Conservation (phyloP, 192 early-diverging fungal genomes). For the Backusella sp. region DNA sequence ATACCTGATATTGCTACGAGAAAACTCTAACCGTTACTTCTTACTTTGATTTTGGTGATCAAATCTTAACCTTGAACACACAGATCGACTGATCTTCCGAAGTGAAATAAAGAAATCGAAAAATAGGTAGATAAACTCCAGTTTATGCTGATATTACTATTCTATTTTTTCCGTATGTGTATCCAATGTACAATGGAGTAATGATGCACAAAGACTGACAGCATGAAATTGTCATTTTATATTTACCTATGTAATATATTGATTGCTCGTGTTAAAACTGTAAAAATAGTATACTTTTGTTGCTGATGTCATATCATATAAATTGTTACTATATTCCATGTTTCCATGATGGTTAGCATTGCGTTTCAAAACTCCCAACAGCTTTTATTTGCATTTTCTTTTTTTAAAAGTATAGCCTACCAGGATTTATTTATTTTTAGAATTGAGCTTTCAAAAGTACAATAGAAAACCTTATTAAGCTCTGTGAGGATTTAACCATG, state of each 20-base stretch:
- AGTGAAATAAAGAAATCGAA: neutral
- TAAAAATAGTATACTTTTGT: neutral
- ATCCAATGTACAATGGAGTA: neutral
- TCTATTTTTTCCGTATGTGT: neutral
- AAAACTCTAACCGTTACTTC: neutral
- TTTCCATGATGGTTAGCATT: neutral
- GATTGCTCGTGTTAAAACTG: neutral
- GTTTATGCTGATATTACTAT: neutral
- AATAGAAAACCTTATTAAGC: neutral
- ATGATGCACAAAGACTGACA: slow-evolving; percentile 1
- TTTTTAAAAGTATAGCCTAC: neutral
- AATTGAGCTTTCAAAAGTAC: neutral
- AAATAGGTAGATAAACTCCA: neutral
- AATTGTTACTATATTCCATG: neutral
- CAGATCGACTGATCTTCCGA: neutral
- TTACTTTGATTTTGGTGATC: neutral
- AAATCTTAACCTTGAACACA: neutral
- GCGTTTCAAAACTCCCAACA: neutral
- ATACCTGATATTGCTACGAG: neutral
- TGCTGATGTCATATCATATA: neutral
- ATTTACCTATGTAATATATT: neutral
- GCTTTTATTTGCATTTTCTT: neutral
- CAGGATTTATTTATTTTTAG: neutral
- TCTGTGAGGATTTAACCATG: neutral
- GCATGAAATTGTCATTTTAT: neutral